Evolutionary conservation across 768 basidiomycete species (phyloP), one percentile per base, ranked within the genome.

Genomic region (Ramaria rubella): DNA sequence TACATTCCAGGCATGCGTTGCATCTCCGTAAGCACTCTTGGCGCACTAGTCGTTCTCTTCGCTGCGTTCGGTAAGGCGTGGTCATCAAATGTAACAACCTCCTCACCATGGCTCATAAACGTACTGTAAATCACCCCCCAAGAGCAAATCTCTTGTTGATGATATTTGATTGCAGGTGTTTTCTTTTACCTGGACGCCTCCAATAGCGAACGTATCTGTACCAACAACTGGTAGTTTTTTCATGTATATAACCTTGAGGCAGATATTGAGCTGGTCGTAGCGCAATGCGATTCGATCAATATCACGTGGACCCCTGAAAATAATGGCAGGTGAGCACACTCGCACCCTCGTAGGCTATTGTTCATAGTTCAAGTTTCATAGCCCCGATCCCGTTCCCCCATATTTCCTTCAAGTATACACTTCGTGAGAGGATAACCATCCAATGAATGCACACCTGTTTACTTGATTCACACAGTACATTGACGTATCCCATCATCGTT

Each of bases 241-340:
- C 8, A 9, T 23, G 4, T n/a, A 42, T 42, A 2, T 19, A 21
- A 21, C 9, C 40, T 19, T 40, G 8, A 15, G 30, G n/a, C 49
- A 51, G 15, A 36, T n/a, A 36, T 31, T 33, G 19, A 51, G 46
- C 49, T 34, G 17, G 14, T 31, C 33, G 21, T 5, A 51, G 49
- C 49, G 12, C 49, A 51, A 19, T 51, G 49, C 31, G 49, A 51
- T n/a, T 19, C 15, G 49, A 51, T 51, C 14, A 51, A 51, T 21
- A 51, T 51, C 17, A 36, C 33, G 14, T 51, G 49, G 49, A 17
- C 14, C 7, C 49, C 29, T 33, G 30, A 33, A 23, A 51, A 36
- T 36, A 51, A 51, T 31, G 49, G 49, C 29, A 51, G 49, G 49
- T 51, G 29, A 14, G 30, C n/a, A 5, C 5, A 19, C 29, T 48